Evolutionary conservation across 2,329 filamentous ascomycete genomes (phyloP).

Genomic region (Colletotrichum destructivum): DNA sequence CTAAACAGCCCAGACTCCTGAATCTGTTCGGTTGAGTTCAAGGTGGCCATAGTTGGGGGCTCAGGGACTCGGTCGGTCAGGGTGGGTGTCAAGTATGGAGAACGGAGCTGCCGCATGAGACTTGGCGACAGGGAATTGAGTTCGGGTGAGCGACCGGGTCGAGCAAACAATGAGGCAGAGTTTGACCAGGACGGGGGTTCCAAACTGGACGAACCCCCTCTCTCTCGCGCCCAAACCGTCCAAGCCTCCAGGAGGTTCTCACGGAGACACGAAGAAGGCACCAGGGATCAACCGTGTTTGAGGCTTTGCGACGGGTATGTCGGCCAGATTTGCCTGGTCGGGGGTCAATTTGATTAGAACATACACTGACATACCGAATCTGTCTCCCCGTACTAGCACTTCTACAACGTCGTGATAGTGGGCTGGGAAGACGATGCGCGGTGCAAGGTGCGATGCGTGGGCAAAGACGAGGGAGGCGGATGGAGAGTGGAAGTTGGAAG

Average conservation of each 20-base stretch:
- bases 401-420: not conserved
- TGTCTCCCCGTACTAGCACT: too few relatives aligned
- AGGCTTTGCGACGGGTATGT: constrained; percentile 26
- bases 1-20: constrained; percentile 8
- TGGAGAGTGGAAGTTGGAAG: not conserved
- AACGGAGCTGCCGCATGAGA: constrained; percentile 26
- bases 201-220: constrained; percentile 25
- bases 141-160: constrained; percentile 27
- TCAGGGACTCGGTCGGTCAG: not conserved
- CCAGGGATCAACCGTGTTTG: constrained; percentile 34
- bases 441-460: constrained; percentile 6
- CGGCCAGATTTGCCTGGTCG: constrained; percentile 28
- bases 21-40: not conserved
- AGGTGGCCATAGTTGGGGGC: constrained; percentile 19
- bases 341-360: constrained; percentile 1
- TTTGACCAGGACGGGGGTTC: constrained; percentile 17
- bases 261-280: not conserved
- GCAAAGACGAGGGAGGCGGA: not conserved
- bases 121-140: constrained; percentile 20
- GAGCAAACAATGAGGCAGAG: constrained; percentile 22
- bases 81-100: not conserved
- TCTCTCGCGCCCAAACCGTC: not conserved
- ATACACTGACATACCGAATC: not conserved
- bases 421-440: not conserved
- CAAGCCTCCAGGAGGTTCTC: not conserved